phyloP scores from a whole-genome alignment of 441 rosid genomes.

The Populus hybrid region DNA sequence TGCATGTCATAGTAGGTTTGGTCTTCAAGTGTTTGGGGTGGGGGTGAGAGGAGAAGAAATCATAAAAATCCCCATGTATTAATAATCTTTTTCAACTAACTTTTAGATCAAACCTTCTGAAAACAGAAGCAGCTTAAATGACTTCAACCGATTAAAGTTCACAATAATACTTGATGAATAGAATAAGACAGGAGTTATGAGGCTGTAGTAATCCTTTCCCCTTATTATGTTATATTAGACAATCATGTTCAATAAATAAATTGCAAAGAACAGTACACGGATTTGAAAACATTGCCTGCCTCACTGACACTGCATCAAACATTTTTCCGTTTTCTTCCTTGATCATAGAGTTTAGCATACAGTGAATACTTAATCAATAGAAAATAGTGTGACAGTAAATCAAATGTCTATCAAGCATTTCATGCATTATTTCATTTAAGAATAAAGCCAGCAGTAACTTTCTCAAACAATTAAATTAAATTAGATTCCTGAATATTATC shows the following conservation, averaged over 20 bases:
- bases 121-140: not conserved
- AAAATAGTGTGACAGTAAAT: not conserved
- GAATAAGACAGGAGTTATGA: not conserved
- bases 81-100: not conserved
- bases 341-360: not conserved
- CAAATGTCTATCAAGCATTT: not conserved
- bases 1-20: not conserved
- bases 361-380: not conserved
- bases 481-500: constrained; percentile 26
- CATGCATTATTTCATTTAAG: not conserved
- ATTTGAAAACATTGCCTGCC: not conserved
- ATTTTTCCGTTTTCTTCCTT: not conserved
- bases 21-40: not conserved
- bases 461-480: not conserved
- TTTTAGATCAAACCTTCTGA: not conserved
- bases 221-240: not conserved
- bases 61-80: not conserved
- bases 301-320: not conserved
- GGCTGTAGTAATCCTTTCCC: not conserved
- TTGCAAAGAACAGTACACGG: not conserved
- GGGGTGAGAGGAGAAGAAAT: not conserved
- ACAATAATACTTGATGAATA: not conserved
- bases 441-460: not conserved
- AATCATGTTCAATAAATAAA: not conserved
- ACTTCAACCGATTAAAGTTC: not conserved